A percentile compares a stretch with the other conserved stretches of the same genome.
These are phyloP conservation scores for Ophiognomonia clavigignenti-juglandacearum DNA, from an alignment of 2,329 filamentous ascomycete species.

Conservation along the genomic window DNA sequence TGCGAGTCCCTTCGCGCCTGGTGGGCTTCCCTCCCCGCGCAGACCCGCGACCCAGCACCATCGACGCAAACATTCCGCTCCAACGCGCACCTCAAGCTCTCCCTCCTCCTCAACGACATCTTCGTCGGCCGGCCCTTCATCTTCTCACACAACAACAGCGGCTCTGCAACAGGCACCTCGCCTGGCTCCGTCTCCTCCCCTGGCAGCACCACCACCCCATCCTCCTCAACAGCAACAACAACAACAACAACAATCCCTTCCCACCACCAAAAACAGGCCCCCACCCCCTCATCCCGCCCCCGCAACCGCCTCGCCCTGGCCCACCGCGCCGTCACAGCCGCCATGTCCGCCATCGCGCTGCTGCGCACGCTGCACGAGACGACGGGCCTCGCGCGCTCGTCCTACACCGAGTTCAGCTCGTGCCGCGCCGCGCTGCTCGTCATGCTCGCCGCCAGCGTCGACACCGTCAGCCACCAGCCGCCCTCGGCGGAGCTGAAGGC, in stretches of 20 bases:
- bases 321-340: slow-evolving; percentile 47
- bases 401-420: slow-evolving; percentile 52
- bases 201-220: neutral
- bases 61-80: slow-evolving; percentile 37
- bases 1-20: slow-evolving; percentile 34
- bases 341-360: slow-evolving; percentile 44
- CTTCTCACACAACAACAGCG: too few species aligned
- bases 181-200: slow-evolving; percentile 5
- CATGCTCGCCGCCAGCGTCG: slow-evolving; percentile 19
- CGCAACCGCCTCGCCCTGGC: slow-evolving; percentile 30
- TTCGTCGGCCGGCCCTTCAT: slow-evolving; percentile 51
- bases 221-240: too few species aligned
- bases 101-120: slow-evolving; percentile 48
- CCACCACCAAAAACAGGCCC: too few species aligned
- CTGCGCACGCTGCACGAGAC: slow-evolving; percentile 44
- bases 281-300: too few species aligned
- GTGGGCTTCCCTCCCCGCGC: slow-evolving; percentile 34
- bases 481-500: slow-evolving; percentile 1
- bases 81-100: slow-evolving; percentile 46
- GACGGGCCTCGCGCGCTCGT: slow-evolving; percentile 49
- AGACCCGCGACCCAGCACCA: slow-evolving; percentile 35
- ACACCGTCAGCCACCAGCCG: too few species aligned
- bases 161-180: slow-evolving; percentile 4
- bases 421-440: slow-evolving; percentile 50
- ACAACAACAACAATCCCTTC: too few species aligned